These are phyloP conservation scores for Dioszegia crocea DNA, from an alignment of 768 basidiomycete species.

Conservation along the genomic window DNA sequence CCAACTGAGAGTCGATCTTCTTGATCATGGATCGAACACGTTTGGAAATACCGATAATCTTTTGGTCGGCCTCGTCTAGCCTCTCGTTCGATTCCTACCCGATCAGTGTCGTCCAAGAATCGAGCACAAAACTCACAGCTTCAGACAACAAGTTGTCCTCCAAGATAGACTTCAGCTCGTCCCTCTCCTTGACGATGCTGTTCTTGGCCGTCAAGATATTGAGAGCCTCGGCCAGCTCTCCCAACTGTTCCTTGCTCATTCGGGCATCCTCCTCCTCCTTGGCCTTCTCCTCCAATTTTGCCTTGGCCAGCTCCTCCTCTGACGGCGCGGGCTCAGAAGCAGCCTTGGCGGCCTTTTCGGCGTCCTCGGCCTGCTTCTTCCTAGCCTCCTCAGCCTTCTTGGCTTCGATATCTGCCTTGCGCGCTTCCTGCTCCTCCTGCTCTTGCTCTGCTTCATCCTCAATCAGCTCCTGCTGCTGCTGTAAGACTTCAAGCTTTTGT, in stretches of 20 bases:
- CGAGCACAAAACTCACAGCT: slow-evolving; percentile 57
- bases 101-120: slow-evolving; percentile 47
- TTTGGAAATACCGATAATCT: slow-evolving; percentile 77
- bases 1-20: slow-evolving; percentile 87
- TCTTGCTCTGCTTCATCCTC: slow-evolving; percentile 99
- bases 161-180: slow-evolving; percentile 85
- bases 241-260: slow-evolving; percentile 94
- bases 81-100: slow-evolving; percentile 48
- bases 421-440: slow-evolving; percentile 55
- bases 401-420: slow-evolving; percentile 83
- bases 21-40: slow-evolving; percentile 92
- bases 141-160: slow-evolving; percentile 86
- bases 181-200: slow-evolving; percentile 89
- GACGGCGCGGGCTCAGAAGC: slow-evolving; percentile 35
- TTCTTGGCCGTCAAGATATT: slow-evolving; percentile 88
- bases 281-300: slow-evolving; percentile 14
- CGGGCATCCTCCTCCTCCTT: slow-evolving; percentile 61
- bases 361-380: slow-evolving; percentile 58
- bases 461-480: slow-evolving; percentile 98
- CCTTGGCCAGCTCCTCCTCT: slow-evolving; percentile 15
- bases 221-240: slow-evolving; percentile 86
- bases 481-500: slow-evolving; percentile 94
- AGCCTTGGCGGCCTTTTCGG: slow-evolving; percentile 20
- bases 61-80: slow-evolving; percentile 45
- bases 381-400: slow-evolving; percentile 69